phyloP scores from a whole-genome alignment of 495 filamentous ascomycete species.

The Penicillium riverlandense region DNA sequence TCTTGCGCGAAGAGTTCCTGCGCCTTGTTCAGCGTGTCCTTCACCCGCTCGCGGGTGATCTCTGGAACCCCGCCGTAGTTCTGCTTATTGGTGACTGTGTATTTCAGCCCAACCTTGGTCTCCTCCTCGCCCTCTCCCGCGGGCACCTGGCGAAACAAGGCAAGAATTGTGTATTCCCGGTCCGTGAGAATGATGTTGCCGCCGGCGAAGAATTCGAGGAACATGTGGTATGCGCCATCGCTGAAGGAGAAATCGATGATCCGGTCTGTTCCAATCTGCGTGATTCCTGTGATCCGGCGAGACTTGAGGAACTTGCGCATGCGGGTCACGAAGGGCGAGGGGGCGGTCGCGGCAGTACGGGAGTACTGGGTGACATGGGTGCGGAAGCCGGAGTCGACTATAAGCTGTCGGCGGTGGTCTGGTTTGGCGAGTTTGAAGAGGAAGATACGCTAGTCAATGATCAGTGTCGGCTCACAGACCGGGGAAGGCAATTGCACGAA shows the following conservation, averaged over 20 bases:
- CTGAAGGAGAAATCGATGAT: constrained; percentile 90
- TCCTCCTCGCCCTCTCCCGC: constrained; percentile 68
- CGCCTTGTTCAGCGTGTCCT: constrained; percentile 59
- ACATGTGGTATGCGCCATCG: constrained; percentile 80
- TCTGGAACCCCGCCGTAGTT: constrained; percentile 68
- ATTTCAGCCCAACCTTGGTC: constrained; percentile 63
- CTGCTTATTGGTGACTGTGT: constrained; percentile 74
- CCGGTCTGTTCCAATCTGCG: constrained; percentile 87
- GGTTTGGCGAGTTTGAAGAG: constrained; percentile 89
- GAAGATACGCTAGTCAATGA: constrained; percentile 64
- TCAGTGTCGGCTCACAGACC: background rate
- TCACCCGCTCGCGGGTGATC: constrained; percentile 65
- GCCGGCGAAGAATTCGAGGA: constrained; percentile 92
- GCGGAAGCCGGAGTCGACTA: constrained; percentile 93
- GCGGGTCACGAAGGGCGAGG: constrained; percentile 73
- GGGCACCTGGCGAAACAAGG: constrained; percentile 71
- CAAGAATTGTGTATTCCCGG: constrained; percentile 66
- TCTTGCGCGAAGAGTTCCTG: constrained; percentile 47
- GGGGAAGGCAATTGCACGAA: constrained; percentile 17
- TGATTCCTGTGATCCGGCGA: constrained; percentile 68
- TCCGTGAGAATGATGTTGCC: constrained; percentile 94
- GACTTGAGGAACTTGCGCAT: constrained; percentile 85
- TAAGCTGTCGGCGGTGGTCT: constrained; percentile 73
- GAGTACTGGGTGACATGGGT: constrained; percentile 88
- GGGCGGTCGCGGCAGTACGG: constrained; percentile 73